phyloP scores from a whole-genome alignment of 75 land plant species.

The Picea glauca region DNA sequence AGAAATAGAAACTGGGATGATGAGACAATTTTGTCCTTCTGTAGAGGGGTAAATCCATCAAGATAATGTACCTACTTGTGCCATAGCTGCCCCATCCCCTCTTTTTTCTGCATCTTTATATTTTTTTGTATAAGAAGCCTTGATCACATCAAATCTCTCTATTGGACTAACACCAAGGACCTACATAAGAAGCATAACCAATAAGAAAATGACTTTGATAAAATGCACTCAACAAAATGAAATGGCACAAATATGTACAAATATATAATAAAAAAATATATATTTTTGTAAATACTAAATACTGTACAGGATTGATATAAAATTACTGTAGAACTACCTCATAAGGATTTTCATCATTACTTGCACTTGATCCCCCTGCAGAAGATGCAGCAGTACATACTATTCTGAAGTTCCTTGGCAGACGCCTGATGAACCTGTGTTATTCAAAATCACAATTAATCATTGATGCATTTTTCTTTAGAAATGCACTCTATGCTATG shows the following conservation, averaged over 20 bases:
- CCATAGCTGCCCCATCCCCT: conserved; percentile 73
- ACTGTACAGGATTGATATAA: background rate
- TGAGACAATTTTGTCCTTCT: too few species aligned
- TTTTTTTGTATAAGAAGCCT: conserved; percentile 56
- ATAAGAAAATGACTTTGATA: background rate
- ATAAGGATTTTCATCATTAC: conserved; percentile 54
- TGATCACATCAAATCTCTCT: conserved; percentile 76
- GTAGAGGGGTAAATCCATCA: background rate
- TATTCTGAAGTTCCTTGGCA: background rate
- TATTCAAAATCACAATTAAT: too few species aligned
- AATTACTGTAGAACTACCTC: conserved; percentile 26
- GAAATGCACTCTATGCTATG: too few species aligned
- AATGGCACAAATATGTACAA: background rate
- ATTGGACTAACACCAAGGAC: conserved; percentile 89
- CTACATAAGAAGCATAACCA: conserved; percentile 22
- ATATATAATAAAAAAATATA: background rate
- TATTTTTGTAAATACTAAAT: background rate
- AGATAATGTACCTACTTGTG: conserved; percentile 45
- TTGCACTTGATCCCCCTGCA: conserved; percentile 33
- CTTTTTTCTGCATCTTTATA: conserved; percentile 85
- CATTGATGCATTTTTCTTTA: too few species aligned
- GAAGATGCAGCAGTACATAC: conserved; percentile 41
- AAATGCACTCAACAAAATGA: background rate
- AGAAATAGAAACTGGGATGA: too few species aligned
- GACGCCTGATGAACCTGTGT: background rate